These are phyloP conservation scores for Petrea volubilis DNA, from an alignment of 257 asterid genomes.

Conservation along the genomic window DNA sequence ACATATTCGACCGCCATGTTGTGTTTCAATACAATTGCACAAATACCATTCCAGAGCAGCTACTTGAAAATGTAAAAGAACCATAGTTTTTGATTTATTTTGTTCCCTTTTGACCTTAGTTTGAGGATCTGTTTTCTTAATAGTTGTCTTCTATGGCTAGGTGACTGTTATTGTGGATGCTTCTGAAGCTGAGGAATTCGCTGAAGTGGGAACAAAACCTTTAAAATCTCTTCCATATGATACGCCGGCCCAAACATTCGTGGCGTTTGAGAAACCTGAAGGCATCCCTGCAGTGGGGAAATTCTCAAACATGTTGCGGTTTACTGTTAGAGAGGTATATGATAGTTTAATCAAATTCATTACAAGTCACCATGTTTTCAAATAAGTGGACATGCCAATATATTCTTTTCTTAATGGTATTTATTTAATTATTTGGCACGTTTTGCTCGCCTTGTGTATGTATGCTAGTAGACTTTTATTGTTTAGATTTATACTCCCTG, in stretches of 20 bases:
- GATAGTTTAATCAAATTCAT: background rate
- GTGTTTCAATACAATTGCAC: conserved; percentile 98
- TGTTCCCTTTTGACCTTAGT: background rate
- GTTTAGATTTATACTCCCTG: background rate
- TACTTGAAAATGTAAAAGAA: conserved; percentile 80
- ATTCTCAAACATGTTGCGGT: conserved; percentile 81
- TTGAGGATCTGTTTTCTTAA: conserved; percentile 12
- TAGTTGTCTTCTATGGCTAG: conserved; percentile 33
- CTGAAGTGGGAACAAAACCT: conserved; percentile 85
- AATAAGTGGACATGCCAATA: background rate
- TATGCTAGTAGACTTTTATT: conserved; percentile 6
- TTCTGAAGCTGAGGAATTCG: conserved; percentile 94
- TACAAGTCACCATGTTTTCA: background rate
- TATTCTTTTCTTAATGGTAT: background rate
- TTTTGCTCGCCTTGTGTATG: background rate
- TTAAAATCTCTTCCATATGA: conserved; percentile 84
- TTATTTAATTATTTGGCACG: background rate
- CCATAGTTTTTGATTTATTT: background rate
- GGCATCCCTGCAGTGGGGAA: conserved; percentile 89
- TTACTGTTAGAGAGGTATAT: conserved; percentile 89
- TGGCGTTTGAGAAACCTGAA: conserved; percentile 95
- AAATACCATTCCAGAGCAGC: conserved; percentile 92
- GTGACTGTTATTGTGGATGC: conserved; percentile 92
- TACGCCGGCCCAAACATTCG: conserved; percentile 89
- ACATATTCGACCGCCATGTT: conserved; percentile 81